Percentiles rank a stretch among this genome's conserved stretches.
Evolutionary conservation across 352 stramenopile genomes (phyloP).

Genomic region (Phytophthora europaea): DNA sequence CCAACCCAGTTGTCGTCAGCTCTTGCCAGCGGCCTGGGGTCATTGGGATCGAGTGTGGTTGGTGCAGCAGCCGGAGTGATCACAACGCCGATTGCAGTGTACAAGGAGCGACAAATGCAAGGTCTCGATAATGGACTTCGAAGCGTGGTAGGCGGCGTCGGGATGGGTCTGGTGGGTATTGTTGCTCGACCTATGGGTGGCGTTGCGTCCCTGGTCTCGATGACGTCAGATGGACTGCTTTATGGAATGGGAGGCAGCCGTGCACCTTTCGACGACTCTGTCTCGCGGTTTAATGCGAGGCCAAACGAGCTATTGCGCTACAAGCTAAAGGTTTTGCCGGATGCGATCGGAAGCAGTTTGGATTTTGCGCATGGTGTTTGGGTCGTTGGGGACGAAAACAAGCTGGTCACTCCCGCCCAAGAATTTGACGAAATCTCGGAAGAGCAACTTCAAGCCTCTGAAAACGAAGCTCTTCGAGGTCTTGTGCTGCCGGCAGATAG

Average conservation of each 20-base stretch:
- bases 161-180: conserved; percentile 84
- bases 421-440: conserved; percentile 42
- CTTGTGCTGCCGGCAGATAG: conserved; percentile 51
- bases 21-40: conserved; percentile 71
- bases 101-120: conserved; percentile 73
- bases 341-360: conserved; percentile 57
- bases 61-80: conserved; percentile 81
- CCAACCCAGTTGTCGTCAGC: conserved; percentile 73
- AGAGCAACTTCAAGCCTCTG: conserved; percentile 26
- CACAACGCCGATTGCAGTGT: conserved; percentile 80
- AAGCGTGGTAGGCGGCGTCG: conserved; percentile 76
- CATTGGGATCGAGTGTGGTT: conserved; percentile 80
- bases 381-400: conserved; percentile 44
- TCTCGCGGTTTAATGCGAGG: conserved; percentile 52
- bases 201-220: conserved; percentile 79
- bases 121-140: conserved; percentile 67
- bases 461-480: conserved; percentile 37
- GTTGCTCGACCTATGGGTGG: conserved; percentile 82
- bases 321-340: conserved; percentile 78
- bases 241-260: conserved; percentile 62
- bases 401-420: conserved; percentile 25
- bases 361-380: conserved; percentile 77
- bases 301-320: conserved; percentile 82
- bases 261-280: conserved; percentile 42
- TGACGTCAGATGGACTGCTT: conserved; percentile 80